These are phyloP conservation scores for Mollisia scopiformis DNA, from an alignment of 2,329 filamentous ascomycete species.

Conservation along the genomic window DNA sequence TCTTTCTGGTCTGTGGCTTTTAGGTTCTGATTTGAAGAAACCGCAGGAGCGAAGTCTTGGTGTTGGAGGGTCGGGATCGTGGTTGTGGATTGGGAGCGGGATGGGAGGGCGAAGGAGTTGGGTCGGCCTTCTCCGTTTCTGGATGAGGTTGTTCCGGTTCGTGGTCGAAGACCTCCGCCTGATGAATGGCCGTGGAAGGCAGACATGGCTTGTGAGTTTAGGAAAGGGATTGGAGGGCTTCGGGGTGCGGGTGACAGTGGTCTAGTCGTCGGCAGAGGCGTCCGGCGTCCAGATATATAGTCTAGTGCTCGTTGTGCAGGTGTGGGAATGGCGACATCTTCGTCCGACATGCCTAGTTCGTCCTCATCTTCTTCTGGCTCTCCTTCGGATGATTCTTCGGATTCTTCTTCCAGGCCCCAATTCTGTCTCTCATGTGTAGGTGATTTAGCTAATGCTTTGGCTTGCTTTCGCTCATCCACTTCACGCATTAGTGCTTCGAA, in stretches of 20 bases:
- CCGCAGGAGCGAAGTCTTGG: conserved; percentile 14
- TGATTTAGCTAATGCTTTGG: conserved; percentile 12
- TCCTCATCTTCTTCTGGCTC: conserved; percentile 38
- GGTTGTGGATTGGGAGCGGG: conserved; percentile 31
- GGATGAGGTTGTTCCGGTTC: conserved; percentile 28
- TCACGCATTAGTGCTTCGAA: conserved; percentile 70
- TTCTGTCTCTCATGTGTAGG: conserved; percentile 28
- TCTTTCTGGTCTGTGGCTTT: conserved; percentile 26
- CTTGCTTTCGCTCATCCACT: conserved; percentile 51
- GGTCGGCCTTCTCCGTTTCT: conserved; percentile 27
- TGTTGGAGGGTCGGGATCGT: conserved; percentile 27
- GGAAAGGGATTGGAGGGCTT: conserved; percentile 30
- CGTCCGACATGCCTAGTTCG: conserved; percentile 27
- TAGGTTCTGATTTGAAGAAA: conserved; percentile 19
- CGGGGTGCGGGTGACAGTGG: conserved; percentile 27
- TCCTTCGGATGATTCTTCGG: conserved; percentile 41
- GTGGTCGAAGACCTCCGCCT: conserved; percentile 27
- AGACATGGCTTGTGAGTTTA: conserved; percentile 35
- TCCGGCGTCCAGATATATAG: conserved; percentile 36
- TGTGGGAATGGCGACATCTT: conserved; percentile 32
- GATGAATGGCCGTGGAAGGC: conserved; percentile 28
- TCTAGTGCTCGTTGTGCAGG: conserved; percentile 38
- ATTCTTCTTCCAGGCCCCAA: conserved; percentile 37
- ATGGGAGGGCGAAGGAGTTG: conserved; percentile 31
- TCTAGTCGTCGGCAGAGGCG: conserved; percentile 23